Conservation (phyloP, 352 stramenopile genomes). For the Pythium volutum region DNA sequence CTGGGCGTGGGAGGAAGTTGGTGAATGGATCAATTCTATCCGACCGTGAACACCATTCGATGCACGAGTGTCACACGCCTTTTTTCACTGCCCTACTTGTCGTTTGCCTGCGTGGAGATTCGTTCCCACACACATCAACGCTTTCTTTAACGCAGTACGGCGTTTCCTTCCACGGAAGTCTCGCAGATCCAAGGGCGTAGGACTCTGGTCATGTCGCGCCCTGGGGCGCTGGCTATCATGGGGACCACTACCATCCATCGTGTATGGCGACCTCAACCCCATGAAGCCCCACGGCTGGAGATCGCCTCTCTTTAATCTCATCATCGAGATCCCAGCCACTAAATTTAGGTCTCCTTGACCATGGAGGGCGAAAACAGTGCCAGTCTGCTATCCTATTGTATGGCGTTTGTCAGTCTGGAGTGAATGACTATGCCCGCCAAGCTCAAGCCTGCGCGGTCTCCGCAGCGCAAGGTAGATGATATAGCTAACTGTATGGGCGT, state of each 20-base stretch:
- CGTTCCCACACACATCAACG: no score
- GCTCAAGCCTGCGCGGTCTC: slow-evolving; percentile 16
- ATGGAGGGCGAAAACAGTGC: not conserved
- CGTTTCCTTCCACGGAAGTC: not conserved
- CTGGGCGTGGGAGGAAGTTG: not conserved
- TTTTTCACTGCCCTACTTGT: no score
- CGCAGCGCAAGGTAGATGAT: slow-evolving; percentile 13
- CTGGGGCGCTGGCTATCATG: no score
- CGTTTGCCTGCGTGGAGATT: no score
- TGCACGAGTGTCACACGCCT: no score
- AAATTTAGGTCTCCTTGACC: not conserved
- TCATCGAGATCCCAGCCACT: not conserved
- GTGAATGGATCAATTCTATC: not conserved
- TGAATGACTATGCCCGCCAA: slow-evolving; percentile 9
- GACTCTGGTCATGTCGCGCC: not conserved
- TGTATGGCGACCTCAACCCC: no score
- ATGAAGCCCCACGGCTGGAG: not conserved
- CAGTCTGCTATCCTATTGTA: not conserved
- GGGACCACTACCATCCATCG: no score
- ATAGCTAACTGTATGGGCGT: not conserved
- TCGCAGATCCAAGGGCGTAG: not conserved
- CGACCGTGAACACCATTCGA: no score
- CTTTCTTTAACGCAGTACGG: no score
- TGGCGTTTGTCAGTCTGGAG: not conserved
- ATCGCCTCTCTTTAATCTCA: not conserved